Evolutionary conservation across 139 green algal species (phyloP).

Genomic region (Gonium pectorale): DNA sequence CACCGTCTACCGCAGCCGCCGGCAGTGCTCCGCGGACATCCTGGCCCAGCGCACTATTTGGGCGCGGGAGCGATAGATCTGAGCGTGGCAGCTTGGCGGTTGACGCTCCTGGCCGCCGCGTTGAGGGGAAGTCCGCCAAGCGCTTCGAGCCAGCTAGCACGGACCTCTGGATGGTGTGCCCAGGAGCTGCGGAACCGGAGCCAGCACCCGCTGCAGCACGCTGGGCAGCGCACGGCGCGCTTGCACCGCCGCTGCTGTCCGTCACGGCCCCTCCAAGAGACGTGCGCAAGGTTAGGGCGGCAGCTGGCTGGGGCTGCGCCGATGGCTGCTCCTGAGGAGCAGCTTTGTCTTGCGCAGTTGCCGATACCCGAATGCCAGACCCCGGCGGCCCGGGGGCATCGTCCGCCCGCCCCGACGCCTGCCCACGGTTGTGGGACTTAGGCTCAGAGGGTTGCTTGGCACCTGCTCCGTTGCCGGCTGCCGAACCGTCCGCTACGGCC

Average conservation of each 20-base stretch:
- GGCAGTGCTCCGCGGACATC: conserved; percentile 14
- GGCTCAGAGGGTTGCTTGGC: no score
- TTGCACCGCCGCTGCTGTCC: conserved; percentile 29
- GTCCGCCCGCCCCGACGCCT: background rate
- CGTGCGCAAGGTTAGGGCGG: background rate
- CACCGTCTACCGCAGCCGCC: background rate
- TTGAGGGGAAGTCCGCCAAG: background rate
- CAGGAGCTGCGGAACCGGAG: background rate
- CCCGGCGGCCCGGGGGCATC: background rate
- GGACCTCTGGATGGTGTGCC: no score
- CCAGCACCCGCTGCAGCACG: background rate
- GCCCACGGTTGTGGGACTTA: no score
- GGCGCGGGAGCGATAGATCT: conserved; percentile 11
- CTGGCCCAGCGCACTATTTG: background rate
- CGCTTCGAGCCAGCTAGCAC: no score
- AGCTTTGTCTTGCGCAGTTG: no score
- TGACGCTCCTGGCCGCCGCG: background rate
- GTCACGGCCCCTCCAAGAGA: conserved; percentile 10
- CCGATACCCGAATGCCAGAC: no score
- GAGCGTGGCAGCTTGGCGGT: background rate
- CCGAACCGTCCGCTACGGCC: background rate
- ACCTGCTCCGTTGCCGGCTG: no score
- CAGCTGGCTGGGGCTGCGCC: no score
- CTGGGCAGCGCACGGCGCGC: background rate
- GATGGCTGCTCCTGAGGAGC: no score